These are phyloP conservation scores for Fusarium odoratissimum DNA, from an alignment of 2,329 filamentous ascomycete species.

Conservation along the genomic window DNA sequence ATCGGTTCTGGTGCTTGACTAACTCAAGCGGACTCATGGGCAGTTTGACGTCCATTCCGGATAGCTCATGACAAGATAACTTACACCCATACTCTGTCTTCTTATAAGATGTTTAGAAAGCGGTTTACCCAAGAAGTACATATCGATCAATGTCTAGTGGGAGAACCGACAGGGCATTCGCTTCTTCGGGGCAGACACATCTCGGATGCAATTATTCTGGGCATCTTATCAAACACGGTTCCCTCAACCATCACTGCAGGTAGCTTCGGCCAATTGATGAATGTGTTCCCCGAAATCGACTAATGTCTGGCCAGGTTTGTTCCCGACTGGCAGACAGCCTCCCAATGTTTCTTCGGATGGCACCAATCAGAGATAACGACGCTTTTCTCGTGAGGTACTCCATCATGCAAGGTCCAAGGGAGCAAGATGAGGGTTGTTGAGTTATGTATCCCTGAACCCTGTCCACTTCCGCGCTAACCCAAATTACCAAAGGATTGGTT, in stretches of 20 bases:
- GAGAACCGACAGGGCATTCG: neutral
- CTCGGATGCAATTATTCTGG: neutral
- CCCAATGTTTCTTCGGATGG: neutral
- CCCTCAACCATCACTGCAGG: neutral
- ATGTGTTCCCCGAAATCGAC: constrained; percentile 9
- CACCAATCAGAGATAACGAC: constrained; percentile 22
- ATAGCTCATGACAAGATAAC: neutral
- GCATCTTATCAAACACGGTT: neutral
- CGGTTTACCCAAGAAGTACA: too few species aligned
- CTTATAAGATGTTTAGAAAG: neutral
- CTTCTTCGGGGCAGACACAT: neutral
- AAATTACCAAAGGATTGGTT: constrained; percentile 41
- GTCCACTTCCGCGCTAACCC: constrained; percentile 35
- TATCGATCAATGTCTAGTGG: neutral
- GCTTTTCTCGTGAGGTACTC: neutral
- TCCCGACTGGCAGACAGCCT: neutral
- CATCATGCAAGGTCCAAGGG: constrained; percentile 32
- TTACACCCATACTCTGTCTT: neutral
- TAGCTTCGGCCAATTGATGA: constrained; percentile 10
- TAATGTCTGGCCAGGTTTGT: constrained; percentile 9
- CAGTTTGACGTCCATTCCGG: neutral
- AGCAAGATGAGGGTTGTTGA: constrained; percentile 37
- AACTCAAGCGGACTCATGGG: neutral
- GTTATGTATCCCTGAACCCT: constrained; percentile 41
- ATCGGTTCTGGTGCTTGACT: neutral